phyloP scores from a whole-genome alignment of 345 rosid genomes.

The Brassica rapa region DNA sequence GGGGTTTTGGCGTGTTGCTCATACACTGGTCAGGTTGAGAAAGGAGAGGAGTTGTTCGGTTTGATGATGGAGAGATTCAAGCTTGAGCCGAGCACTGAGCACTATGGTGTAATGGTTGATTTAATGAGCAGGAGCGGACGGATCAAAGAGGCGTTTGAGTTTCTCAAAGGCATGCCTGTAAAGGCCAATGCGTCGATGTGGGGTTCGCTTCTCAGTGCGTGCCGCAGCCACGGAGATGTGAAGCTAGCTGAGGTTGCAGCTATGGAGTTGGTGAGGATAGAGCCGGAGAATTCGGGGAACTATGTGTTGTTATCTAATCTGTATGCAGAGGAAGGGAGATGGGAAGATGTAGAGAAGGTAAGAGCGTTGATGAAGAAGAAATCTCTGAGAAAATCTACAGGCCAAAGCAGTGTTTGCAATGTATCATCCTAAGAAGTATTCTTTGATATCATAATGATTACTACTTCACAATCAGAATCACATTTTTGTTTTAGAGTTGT shows the following conservation, averaged over 20 bases:
- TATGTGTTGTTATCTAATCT: slow-evolving; percentile 68
- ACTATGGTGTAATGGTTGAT: slow-evolving; percentile 76
- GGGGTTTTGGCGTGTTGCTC: slow-evolving; percentile 66
- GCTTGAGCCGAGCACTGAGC: slow-evolving; percentile 61
- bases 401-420: slow-evolving; percentile 43
- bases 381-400: slow-evolving; percentile 50
- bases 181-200: slow-evolving; percentile 59
- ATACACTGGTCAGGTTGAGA: slow-evolving; percentile 60
- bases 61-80: slow-evolving; percentile 45
- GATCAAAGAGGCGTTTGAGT: slow-evolving; percentile 58
- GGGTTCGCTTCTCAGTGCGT: slow-evolving; percentile 73
- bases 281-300: slow-evolving; percentile 71
- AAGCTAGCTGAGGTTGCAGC: slow-evolving; percentile 61
- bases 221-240: slow-evolving; percentile 61
- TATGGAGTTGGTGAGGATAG: slow-evolving; percentile 55
- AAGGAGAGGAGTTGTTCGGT: slow-evolving; percentile 53
- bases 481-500: background rate
- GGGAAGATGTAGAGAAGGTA: slow-evolving; percentile 65
- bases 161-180: slow-evolving; percentile 53
- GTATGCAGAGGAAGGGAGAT: slow-evolving; percentile 68
- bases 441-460: background rate
- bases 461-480: background rate
- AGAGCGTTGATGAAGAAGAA: slow-evolving; percentile 56
- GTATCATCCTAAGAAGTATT: background rate
- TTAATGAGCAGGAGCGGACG: slow-evolving; percentile 62